Evolutionary conservation across 2,329 filamentous ascomycete genomes (phyloP), one percentile per base, ranked within the genome.

Genomic region (Colletotrichum siamense): DNA sequence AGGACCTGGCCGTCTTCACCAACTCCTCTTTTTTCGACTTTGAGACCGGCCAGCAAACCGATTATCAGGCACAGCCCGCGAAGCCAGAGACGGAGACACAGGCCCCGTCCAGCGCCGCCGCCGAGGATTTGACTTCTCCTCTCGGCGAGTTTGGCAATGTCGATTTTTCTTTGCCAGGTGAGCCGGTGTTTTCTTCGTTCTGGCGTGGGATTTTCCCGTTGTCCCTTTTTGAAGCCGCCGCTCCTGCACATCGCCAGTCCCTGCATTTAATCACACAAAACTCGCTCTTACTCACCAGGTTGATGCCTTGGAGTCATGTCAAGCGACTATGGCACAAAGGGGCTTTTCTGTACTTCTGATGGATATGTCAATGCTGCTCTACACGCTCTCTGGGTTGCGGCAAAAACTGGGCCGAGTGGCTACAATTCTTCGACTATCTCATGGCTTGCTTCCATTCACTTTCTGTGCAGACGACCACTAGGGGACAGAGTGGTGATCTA

Each of bases 11-110:
- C 68, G 90, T 96, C 81, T 97, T 96, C 86, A 95, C 94, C 74
- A 96, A 96, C 85, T 93, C 94, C 62, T 92, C 95, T 79, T 96
- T 96, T 85, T 94, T 94, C 83, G 94, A 96, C 81, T 95, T 94
- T 82, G 95, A 96, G 83, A 88, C 91, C 52, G 90, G 91, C n/a
- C 89, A 90, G 79, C 89, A 90, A 81, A 89, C 89, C 77, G 90
- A 92, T 81, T 89, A 90, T 81, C 89, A 91, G 81, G 86, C 87
- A 18, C 87, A 86, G 49, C 86, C 89, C 18, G 81, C 81, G 79
- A 90, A 90, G 85, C 82, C 84, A 16, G 85, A 87, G 30, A 80
- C 81, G 57, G 82, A 86, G 69, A 77, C 81, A 62, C 71, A 74
- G 52, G 78, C 79, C 26, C 77, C 78, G n/a, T 75, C 79, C 30